Evolutionary conservation across 257 asterid genomes (phyloP), one percentile per base, ranked within the genome.

Genomic region (Paraleonurus japonicus): DNA sequence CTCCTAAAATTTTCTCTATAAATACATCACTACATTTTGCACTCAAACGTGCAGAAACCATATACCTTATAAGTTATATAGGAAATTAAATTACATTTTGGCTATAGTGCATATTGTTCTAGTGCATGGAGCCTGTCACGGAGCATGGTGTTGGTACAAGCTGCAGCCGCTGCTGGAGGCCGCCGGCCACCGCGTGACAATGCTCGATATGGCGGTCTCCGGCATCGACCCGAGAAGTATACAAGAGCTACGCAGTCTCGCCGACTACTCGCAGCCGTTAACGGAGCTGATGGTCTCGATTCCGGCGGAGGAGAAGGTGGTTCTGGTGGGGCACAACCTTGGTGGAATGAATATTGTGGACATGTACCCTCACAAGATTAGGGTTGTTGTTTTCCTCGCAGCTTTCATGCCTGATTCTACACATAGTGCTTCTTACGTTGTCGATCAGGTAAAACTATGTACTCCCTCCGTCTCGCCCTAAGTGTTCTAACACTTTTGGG

Each of bases 61-160:
- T 26, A 26, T 3, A 26, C 30, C 30, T n/a, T n/a, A 30, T 2
- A 26, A 26, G 30, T 26, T 26, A 26, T 26, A 26, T 26, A 26
- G 30, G 30, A 30, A 30, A 30, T 30, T 30, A 30, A 30, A 4
- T 30, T 30, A 4, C 33, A 30, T 2, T n/a, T 30, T 30, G 8
- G 5, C 20, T 1, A 51, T 51, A 15, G 63, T 11, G 59, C 92
- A 86, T 63, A 59, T 86, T 15, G 72, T 88, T 13, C 86, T 88
- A 5, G 92, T 88, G 0, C 92, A 88, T 35, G 95, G 95, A n/a
- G 88, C 89, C 10, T 76, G 92, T 48, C 92, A 88, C 54, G 94
- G 90, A 8, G 89, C 90, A 4, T 88, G 95, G 95, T 43, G 83
- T 41, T 88, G 95, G 95, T 84, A 57, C 87, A 88, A 86, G 83